Conservation (phyloP, 306 rosid genomes). For the Medicago ruthenica region DNA sequence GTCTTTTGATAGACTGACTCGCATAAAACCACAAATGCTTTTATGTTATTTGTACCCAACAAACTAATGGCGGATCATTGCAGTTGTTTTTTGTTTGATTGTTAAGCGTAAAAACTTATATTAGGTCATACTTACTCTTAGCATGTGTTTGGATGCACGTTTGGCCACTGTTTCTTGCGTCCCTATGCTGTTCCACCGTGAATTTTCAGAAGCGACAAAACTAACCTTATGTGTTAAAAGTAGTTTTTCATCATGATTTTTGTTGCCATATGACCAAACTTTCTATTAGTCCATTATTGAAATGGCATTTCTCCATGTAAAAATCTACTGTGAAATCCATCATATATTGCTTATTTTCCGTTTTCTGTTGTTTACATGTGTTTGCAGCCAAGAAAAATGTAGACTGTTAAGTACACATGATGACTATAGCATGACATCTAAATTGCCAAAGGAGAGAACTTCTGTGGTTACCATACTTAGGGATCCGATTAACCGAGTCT, state of each 20-base stretch:
- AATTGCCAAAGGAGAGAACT: constrained; percentile 86
- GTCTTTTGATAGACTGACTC: constrained; percentile 7
- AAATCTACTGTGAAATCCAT: background rate
- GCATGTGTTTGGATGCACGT: background rate
- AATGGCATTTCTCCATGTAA: constrained; percentile 16
- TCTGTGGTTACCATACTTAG: constrained; percentile 96
- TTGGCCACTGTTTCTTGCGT: background rate
- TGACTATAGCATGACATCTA: constrained; percentile 88
- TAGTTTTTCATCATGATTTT: background rate
- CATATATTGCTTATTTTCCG: constrained; percentile 29
- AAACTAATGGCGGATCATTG: constrained; percentile 23
- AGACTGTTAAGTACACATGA: constrained; percentile 90
- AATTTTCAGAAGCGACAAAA: background rate
- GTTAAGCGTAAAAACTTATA: constrained; percentile 37
- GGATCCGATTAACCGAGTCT: constrained; percentile 90
- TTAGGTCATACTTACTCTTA: constrained; percentile 7
- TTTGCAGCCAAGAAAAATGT: constrained; percentile 79
- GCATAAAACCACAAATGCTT: constrained; percentile 6
- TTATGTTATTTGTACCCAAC: constrained; percentile 22
- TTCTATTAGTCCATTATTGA: constrained; percentile 25
- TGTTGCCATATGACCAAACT: background rate
- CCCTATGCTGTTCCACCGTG: background rate
- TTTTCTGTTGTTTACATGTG: constrained; percentile 20
- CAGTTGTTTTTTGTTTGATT: constrained; percentile 32
- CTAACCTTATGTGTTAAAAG: background rate